These are phyloP conservation scores for Trifolium subterraneum DNA, from an alignment of 306 rosid genomes.

Conservation along the genomic window DNA sequence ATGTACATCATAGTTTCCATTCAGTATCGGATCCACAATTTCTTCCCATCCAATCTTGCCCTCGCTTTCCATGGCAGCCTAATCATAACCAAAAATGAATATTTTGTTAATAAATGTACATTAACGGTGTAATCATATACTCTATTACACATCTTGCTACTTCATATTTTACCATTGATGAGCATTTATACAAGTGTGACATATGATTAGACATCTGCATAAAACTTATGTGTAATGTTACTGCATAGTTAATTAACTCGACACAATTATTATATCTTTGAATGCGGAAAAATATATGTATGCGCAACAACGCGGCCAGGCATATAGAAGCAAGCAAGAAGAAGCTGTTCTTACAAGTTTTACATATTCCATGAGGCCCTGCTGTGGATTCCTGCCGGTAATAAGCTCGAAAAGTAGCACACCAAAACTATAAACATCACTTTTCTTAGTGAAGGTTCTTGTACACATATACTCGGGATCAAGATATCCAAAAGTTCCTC, in stretches of 20 bases:
- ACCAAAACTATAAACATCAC: constrained; percentile 66
- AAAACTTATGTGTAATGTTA: neutral
- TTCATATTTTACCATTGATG: neutral
- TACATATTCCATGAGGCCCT: constrained; percentile 60
- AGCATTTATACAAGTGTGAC: neutral
- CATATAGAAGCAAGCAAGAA: constrained; percentile 10
- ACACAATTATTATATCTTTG: neutral
- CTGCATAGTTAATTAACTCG: neutral
- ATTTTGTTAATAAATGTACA: no score
- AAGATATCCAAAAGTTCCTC: constrained; percentile 55
- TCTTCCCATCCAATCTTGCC: constrained; percentile 59
- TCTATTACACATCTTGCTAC: neutral
- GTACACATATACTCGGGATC: constrained; percentile 54
- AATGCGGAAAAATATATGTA: constrained; percentile 16
- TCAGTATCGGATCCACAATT: constrained; percentile 48
- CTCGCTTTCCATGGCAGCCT: constrained; percentile 56
- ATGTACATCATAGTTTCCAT: constrained; percentile 50
- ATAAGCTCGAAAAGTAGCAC: constrained; percentile 60
- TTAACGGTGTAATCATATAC: neutral
- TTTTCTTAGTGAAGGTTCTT: constrained; percentile 58
- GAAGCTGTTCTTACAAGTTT: constrained; percentile 50
- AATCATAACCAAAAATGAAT: constrained; percentile 31
- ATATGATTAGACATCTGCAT: neutral
- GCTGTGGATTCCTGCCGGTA: constrained; percentile 58
- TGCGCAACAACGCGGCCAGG: neutral